Percentiles rank a stretch among this genome's conserved stretches.
These are phyloP conservation scores for Rhododendron kiyosumense DNA, from an alignment of 148 eudicot species.

Conservation along the genomic window DNA sequence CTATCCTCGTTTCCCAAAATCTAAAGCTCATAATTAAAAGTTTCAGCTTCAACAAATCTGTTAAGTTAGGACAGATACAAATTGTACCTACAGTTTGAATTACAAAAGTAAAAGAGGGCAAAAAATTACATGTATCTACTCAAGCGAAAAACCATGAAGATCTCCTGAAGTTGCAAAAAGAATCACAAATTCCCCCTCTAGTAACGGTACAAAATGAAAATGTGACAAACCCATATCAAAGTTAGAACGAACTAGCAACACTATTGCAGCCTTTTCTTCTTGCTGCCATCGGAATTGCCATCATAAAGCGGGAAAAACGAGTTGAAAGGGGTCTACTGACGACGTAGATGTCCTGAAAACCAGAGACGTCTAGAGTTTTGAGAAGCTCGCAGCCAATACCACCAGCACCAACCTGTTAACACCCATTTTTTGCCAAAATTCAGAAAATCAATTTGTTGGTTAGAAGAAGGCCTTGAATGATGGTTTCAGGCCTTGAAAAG, in stretches of 20 bases:
- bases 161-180: constrained; percentile 20
- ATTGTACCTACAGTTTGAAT: constrained; percentile 7
- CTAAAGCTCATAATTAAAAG: constrained; percentile 13
- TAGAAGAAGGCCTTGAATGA: too few relatives aligned
- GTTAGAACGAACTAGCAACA: background rate
- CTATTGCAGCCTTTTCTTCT: too few relatives aligned
- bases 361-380: constrained; percentile 92
- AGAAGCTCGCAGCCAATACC: constrained; percentile 98
- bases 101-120: constrained; percentile 4
- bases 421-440: too few relatives aligned
- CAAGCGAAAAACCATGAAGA: background rate
- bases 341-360: constrained; percentile 78
- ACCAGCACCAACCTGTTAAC: constrained; percentile 99
- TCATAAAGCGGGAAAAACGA: background rate
- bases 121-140: constrained; percentile 15
- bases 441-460: too few relatives aligned
- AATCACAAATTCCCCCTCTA: constrained; percentile 26
- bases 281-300: too few relatives aligned
- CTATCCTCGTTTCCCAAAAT: background rate
- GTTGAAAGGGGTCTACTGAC: constrained; percentile 30
- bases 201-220: constrained; percentile 26
- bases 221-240: constrained; percentile 4
- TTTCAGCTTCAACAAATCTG: background rate
- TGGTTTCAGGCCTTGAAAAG: too few relatives aligned
- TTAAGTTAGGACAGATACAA: constrained; percentile 17